Conservation (phyloP, 2,329 filamentous ascomycete species). For the Neoascochyta sp. region DNA sequence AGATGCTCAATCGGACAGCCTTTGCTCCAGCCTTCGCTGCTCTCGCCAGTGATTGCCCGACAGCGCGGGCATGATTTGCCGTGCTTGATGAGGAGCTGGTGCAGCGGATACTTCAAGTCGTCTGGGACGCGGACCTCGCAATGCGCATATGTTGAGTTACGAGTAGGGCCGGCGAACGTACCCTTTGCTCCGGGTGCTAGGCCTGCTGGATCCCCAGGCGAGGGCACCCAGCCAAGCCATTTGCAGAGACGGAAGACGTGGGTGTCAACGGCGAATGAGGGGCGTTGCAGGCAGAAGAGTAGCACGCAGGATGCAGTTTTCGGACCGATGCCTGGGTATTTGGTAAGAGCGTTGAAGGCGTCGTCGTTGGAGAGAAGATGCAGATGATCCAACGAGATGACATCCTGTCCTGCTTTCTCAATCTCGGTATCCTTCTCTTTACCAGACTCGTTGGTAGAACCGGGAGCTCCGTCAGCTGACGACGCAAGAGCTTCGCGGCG, state of each 20-base stretch:
- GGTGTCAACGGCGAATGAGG: constrained; percentile 63
- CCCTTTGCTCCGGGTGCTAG: constrained; percentile 36
- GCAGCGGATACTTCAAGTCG: constrained; percentile 60
- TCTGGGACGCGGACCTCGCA: constrained; percentile 60
- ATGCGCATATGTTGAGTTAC: constrained; percentile 56
- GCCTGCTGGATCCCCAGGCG: constrained; percentile 33
- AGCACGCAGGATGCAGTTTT: constrained; percentile 64
- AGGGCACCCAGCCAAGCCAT: constrained; percentile 60
- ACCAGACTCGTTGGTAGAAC: constrained; percentile 45
- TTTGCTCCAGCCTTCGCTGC: constrained; percentile 60
- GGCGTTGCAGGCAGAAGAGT: constrained; percentile 61
- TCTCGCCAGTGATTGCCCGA: constrained; percentile 57
- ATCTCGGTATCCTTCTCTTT: constrained; percentile 57
- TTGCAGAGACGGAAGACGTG: constrained; percentile 62
- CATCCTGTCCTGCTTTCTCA: constrained; percentile 52
- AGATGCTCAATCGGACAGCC: constrained; percentile 63
- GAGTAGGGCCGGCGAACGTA: constrained; percentile 44
- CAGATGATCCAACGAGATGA: constrained; percentile 63
- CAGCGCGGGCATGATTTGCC: constrained; percentile 61
- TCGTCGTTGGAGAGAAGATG: constrained; percentile 54
- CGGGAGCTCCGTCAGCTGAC: constrained; percentile 36
- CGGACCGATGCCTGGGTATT: constrained; percentile 61
- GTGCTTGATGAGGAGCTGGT: constrained; percentile 60
- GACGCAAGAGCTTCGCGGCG: constrained; percentile 49
- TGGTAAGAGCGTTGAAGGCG: constrained; percentile 55